Evolutionary conservation across 2,329 filamentous ascomycete species (phyloP).

Genomic region (Apiospora sp.): DNA sequence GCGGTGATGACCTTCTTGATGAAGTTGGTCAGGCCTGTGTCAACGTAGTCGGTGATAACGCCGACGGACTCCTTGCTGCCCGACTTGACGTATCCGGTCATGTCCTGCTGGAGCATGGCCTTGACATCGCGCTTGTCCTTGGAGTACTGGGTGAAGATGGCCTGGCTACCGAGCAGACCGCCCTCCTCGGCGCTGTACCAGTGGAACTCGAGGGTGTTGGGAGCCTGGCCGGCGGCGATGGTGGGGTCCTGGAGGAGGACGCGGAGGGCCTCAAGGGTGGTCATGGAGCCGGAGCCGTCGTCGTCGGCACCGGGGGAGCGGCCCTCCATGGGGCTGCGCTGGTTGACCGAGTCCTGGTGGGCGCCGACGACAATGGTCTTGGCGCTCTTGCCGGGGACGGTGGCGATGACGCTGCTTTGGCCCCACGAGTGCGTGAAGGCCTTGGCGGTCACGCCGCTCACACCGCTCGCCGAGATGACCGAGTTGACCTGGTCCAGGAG

Average conservation of each 20-base stretch:
- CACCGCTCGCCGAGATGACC: slow-evolving; percentile 68
- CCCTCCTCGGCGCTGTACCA: slow-evolving; percentile 88
- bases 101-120: slow-evolving; percentile 55
- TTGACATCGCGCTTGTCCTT: slow-evolving; percentile 44
- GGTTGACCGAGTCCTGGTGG: slow-evolving; percentile 83
- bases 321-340: slow-evolving; percentile 73
- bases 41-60: slow-evolving; percentile 50
- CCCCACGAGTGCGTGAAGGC: slow-evolving; percentile 76
- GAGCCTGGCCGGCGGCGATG: slow-evolving; percentile 67
- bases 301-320: slow-evolving; percentile 80
- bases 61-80: slow-evolving; percentile 43
- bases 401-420: slow-evolving; percentile 82
- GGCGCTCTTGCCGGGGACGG: slow-evolving; percentile 75
- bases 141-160: slow-evolving; percentile 50
- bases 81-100: slow-evolving; percentile 49
- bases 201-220: slow-evolving; percentile 84
- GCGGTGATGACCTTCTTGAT: slow-evolving; percentile 47
- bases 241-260: slow-evolving; percentile 71
- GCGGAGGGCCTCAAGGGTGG: slow-evolving; percentile 79
- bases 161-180: slow-evolving; percentile 77
- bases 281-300: slow-evolving; percentile 79
- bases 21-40: slow-evolving; percentile 46
- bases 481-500: slow-evolving; percentile 70
- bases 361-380: slow-evolving; percentile 81
- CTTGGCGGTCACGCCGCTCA: slow-evolving; percentile 66